Percentiles rank a stretch among this genome's conserved stretches.
Conservation (phyloP, 78 protist genomes). For the Speleostelium caveatum region DNA sequence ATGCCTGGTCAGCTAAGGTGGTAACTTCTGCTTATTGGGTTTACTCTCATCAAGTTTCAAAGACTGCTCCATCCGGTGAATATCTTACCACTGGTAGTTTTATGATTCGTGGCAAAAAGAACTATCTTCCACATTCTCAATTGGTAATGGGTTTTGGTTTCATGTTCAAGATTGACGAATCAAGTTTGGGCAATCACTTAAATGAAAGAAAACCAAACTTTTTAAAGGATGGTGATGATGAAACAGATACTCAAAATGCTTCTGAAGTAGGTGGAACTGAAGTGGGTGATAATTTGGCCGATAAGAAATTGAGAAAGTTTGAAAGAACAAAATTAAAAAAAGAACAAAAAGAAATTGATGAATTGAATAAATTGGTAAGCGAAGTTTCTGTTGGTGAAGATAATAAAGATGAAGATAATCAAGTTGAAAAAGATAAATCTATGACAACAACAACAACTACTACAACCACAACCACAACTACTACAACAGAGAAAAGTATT, state of each 20-base stretch:
- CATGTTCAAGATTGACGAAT: slow-evolving; percentile 88
- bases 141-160: slow-evolving; percentile 94
- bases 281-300: too few relatives aligned
- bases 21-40: slow-evolving; percentile 97
- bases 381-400: slow-evolving; percentile 32
- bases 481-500: background rate
- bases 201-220: slow-evolving; percentile 56
- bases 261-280: slow-evolving; percentile 1
- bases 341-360: slow-evolving; percentile 53
- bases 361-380: slow-evolving; percentile 22
- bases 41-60: slow-evolving; percentile 90
- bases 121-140: slow-evolving; percentile 92
- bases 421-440: background rate
- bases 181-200: slow-evolving; percentile 60
- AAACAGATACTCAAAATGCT: background rate
- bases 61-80: slow-evolving; percentile 97
- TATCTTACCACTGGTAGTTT: slow-evolving; percentile 95
- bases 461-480: slow-evolving; percentile 9
- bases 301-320: slow-evolving; percentile 56
- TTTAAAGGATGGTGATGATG: background rate
- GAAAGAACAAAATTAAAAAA: slow-evolving; percentile 65
- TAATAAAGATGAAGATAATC: background rate
- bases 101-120: slow-evolving; percentile 91
- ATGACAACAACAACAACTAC: background rate
- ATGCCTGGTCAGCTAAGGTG: slow-evolving; percentile 96